Evolutionary conservation across 352 stramenopile genomes (phyloP).

Genomic region (Globisporangium middletonii): DNA sequence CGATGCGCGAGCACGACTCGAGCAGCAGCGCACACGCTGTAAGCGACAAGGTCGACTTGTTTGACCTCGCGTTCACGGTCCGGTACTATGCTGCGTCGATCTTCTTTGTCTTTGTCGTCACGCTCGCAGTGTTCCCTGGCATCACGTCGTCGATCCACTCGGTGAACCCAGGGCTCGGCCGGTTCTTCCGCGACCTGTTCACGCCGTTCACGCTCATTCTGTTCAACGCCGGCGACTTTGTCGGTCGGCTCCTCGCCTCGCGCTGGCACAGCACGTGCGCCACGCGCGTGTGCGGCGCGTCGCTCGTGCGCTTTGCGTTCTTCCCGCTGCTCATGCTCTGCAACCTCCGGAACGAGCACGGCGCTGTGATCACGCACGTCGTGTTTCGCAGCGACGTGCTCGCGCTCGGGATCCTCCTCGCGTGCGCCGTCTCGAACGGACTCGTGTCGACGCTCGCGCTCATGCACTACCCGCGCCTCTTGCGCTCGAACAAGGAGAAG

Average conservation of each 20-base stretch:
- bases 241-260: conserved; percentile 49
- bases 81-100: conserved; percentile 46
- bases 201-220: conserved; percentile 72
- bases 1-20: conserved; percentile 3
- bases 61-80: conserved; percentile 55
- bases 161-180: conserved; percentile 27
- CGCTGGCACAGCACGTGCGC: conserved; percentile 27
- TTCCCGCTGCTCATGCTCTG: conserved; percentile 71
- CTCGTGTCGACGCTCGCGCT: conserved; percentile 63
- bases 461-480: conserved; percentile 68
- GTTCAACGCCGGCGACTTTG: conserved; percentile 72
- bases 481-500: conserved; percentile 54
- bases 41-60: conserved; percentile 31
- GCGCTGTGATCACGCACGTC: conserved; percentile 59
- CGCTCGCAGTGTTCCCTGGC: conserved; percentile 67
- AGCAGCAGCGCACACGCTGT: neutral
- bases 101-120: conserved; percentile 79
- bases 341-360: conserved; percentile 66
- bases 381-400: conserved; percentile 70
- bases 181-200: conserved; percentile 65
- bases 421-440: conserved; percentile 66
- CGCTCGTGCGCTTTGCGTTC: conserved; percentile 42
- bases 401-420: conserved; percentile 45
- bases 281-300: conserved; percentile 25
- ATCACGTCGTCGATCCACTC: conserved; percentile 72